These are phyloP conservation scores for Sonneratia caseolaris DNA, from an alignment of 345 rosid species.

Conservation along the genomic window DNA sequence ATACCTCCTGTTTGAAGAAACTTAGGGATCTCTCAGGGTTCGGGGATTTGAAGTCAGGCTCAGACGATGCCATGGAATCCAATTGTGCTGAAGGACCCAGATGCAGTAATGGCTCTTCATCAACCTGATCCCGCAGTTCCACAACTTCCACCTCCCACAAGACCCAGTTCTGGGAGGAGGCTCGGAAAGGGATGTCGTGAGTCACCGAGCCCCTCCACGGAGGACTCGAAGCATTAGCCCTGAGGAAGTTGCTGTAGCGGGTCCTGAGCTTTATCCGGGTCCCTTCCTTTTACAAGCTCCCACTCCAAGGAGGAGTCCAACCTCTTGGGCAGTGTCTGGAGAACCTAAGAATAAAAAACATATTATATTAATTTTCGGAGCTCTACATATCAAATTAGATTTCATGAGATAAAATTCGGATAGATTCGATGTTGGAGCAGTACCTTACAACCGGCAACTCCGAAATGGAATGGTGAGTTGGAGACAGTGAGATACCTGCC, in stretches of 20 bases:
- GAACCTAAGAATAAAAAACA: conserved; percentile 17
- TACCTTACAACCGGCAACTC: conserved; percentile 20
- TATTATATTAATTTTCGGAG: too few species aligned
- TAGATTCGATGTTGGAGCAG: not conserved
- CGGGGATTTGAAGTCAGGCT: conserved; percentile 32
- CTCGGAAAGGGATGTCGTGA: conserved; percentile 56
- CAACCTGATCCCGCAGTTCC: conserved; percentile 26
- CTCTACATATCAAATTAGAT: conserved; percentile 3
- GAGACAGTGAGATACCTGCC: conserved; percentile 39
- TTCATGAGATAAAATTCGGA: not conserved
- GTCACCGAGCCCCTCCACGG: conserved; percentile 77
- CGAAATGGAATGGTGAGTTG: conserved; percentile 19
- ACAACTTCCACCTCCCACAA: conserved; percentile 69
- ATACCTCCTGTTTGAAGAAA: conserved; percentile 58
- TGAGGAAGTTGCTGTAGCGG: conserved; percentile 46
- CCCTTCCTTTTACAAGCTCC: conserved; percentile 61
- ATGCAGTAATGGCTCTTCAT: conserved; percentile 8
- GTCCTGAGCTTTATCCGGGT: conserved; percentile 44
- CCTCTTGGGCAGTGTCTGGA: conserved; percentile 29
- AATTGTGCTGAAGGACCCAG: not conserved
- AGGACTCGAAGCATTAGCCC: conserved; percentile 67
- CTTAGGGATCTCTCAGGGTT: conserved; percentile 25
- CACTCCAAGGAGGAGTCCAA: conserved; percentile 47
- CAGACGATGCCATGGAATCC: conserved; percentile 1
- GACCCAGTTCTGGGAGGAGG: conserved; percentile 53